Percentiles rank a stretch among this genome's conserved stretches.
Evolutionary conservation across 2,329 filamentous ascomycete species (phyloP).

Genomic region (Hansfordia pulvinata): DNA sequence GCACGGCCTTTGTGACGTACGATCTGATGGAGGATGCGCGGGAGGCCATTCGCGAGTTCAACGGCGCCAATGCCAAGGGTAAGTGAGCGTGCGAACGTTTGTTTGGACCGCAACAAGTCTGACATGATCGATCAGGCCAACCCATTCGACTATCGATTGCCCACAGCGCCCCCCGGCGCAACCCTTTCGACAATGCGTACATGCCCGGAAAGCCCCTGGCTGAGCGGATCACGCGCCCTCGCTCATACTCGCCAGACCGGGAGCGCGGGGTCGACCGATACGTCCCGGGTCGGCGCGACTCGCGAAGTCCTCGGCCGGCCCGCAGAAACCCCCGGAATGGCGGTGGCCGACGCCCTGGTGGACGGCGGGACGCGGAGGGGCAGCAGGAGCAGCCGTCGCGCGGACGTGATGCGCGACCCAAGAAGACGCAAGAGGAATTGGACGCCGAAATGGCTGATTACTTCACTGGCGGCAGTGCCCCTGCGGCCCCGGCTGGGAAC

Average conservation of each 20-base stretch:
- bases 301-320: slow-evolving; percentile 45
- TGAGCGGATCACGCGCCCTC: slow-evolving; percentile 52
- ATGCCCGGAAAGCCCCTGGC: slow-evolving; percentile 43
- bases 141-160: slow-evolving; percentile 65
- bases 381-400: slow-evolving; percentile 16
- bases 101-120: not conserved
- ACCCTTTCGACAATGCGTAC: slow-evolving; percentile 41
- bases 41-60: slow-evolving; percentile 64
- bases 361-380: slow-evolving; percentile 32
- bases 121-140: slow-evolving; percentile 39
- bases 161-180: slow-evolving; percentile 35
- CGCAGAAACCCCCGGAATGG: slow-evolving; percentile 28
- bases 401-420: slow-evolving; percentile 44
- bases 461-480: slow-evolving; percentile 40
- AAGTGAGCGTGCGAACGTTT: slow-evolving; percentile 9
- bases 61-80: slow-evolving; percentile 83
- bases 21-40: slow-evolving; percentile 55
- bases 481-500: slow-evolving; percentile 20
- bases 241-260: slow-evolving; percentile 45
- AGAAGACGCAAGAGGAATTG: slow-evolving; percentile 82
- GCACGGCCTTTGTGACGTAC: slow-evolving; percentile 75
- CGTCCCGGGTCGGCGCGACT: slow-evolving; percentile 44
- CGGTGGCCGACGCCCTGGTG: slow-evolving; percentile 28
- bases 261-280: slow-evolving; percentile 68
- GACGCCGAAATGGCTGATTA: slow-evolving; percentile 98